Base-by-base conservation (phyloP, 2,329 filamentous ascomycete species). In the Botryotinia narcissicola region DNA sequence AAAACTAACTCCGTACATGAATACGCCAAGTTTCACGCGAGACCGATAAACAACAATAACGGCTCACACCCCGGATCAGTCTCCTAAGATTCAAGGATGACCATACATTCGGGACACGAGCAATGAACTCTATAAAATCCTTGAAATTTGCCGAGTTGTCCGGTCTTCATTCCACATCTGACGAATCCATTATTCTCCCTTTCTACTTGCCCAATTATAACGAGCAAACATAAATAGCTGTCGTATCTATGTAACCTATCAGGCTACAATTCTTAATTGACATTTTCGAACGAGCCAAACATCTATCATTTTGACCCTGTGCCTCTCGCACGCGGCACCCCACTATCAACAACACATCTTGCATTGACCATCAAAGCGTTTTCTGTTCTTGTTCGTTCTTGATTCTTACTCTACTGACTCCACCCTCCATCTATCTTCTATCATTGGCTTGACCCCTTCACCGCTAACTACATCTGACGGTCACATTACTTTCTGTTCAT, bases 401-500 rank as follows among this genome's bases (percentile, higher is more conserved):
- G 61, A 64, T 57, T 59, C n/a, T 57, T 25, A 10, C 63, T 66
- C 3, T 35, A 16, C 35, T 29, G 16, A 29, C 9, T 61, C 35
- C 32, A 66, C 29, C 44, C 37, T 12, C 37, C 32, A 71, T 64
- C 25, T 32, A 42, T 29, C 18, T 12, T 16, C 16, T 32, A 16
- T 64, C 62, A 70, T 66, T 73, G 72, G 75, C 35, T 59, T 16
- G 25, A 20, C 22, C 51, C 25, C 69, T 74, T 76, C 75, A 78
- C 77, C 77, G 76, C 76, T 70, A 71, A 57, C 57, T 42, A 59
- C 32, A 66, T 54, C 74, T 75, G 75, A 74, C 76, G 46, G 74
- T 79, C 79, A 79, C 76, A 75, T 75, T 78, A 78, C 71, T 64
- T 72, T 62, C 73, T 46, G 32, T 61, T 76, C 75, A 79, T 79